A percentile compares a stretch with the other conserved stretches of the same genome.
Evolutionary conservation across 2,329 filamentous ascomycete genomes (phyloP).

Genomic region (Colletotrichum tropicicola): DNA sequence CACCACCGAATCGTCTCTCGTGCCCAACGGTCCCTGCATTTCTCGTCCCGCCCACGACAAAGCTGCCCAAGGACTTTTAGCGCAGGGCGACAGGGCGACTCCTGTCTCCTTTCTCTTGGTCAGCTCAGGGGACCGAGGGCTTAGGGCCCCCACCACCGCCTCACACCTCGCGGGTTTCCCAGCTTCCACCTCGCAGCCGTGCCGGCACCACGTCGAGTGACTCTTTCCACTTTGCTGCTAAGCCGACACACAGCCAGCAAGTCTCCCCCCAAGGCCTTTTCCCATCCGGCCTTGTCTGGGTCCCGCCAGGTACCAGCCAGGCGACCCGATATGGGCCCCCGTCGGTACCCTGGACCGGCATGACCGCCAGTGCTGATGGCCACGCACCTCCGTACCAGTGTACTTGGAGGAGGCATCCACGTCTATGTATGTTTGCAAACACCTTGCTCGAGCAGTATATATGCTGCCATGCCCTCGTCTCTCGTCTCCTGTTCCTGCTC

Average conservation of each 20-base stretch:
- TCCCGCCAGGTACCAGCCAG: background rate
- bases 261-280: constrained; percentile 14
- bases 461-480: background rate
- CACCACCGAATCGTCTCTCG: background rate
- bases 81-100: constrained; percentile 14
- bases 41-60: constrained; percentile 8
- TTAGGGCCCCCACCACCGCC: background rate
- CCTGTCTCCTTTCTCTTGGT: background rate
- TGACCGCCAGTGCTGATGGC: constrained; percentile 16
- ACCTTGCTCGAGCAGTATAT: constrained; percentile 22
- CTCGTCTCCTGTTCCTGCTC: no score
- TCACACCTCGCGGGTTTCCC: background rate
- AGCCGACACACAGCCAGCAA: constrained; percentile 9
- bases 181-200: background rate
- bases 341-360: constrained; percentile 5
- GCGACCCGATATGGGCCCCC: constrained; percentile 1
- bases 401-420: constrained; percentile 18
- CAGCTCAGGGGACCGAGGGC: constrained; percentile 4
- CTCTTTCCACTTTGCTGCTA: background rate
- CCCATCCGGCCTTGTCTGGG: background rate
- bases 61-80: constrained; percentile 16
- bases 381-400: constrained; percentile 10
- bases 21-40: constrained; percentile 24
- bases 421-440: background rate
- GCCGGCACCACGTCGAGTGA: no score